phyloP scores from a whole-genome alignment of 2,329 filamentous ascomycete genomes.

The Colletotrichum echinochloae region DNA sequence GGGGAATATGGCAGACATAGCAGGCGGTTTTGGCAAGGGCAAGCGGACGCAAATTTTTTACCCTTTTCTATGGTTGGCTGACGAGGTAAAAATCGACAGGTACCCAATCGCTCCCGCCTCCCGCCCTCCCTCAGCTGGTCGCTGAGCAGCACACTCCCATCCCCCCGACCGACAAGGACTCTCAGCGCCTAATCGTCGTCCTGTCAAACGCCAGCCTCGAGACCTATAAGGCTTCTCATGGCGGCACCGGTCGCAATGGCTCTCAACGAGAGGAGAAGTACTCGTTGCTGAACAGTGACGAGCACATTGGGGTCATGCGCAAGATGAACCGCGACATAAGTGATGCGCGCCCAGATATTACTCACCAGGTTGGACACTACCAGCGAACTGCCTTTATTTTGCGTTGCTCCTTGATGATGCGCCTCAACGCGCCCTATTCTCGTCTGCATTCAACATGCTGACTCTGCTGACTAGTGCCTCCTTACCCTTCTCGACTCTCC shows the following conservation, averaged over 20 bases:
- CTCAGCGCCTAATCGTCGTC: constrained; percentile 92
- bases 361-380: constrained; percentile 83
- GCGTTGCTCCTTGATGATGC: constrained; percentile 40
- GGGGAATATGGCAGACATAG: constrained; percentile 4
- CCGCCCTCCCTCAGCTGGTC: constrained; percentile 88
- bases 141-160: constrained; percentile 94
- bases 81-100: constrained; percentile 61
- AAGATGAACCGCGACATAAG: constrained; percentile 99
- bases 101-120: constrained; percentile 95
- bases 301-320: constrained; percentile 98
- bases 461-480: constrained; percentile 77
- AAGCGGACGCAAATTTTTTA: constrained; percentile 1
- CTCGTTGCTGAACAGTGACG: constrained; percentile 96
- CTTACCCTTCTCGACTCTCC: constrained; percentile 97
- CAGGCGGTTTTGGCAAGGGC: constrained; percentile 8
- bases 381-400: constrained; percentile 37
- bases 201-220: constrained; percentile 97
- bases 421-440: constrained; percentile 44
- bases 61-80: not conserved
- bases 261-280: constrained; percentile 91
- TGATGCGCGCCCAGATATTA: constrained; percentile 96
- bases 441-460: constrained; percentile 61
- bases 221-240: constrained; percentile 92
- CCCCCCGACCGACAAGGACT: constrained; percentile 86
- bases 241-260: constrained; percentile 72